Conservation (phyloP, 345 rosid species). For the Triadica sebifera region DNA sequence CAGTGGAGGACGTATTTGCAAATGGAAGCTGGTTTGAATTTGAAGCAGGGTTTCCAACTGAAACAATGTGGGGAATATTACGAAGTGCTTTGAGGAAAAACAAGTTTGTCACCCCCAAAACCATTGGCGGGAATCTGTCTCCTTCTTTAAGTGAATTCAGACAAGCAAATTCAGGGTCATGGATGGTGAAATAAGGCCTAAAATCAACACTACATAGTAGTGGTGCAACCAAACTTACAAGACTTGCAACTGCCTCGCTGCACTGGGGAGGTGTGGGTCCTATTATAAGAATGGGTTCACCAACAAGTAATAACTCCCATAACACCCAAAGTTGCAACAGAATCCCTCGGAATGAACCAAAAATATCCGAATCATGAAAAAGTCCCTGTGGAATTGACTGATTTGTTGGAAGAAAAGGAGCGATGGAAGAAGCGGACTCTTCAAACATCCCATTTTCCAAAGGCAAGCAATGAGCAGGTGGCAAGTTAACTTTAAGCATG, state of each 20-base stretch:
- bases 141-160: constrained; percentile 77
- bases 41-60: constrained; percentile 78
- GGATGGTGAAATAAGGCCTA: constrained; percentile 98
- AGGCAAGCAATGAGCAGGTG: constrained; percentile 88
- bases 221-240: constrained; percentile 90
- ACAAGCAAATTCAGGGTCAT: constrained; percentile 74
- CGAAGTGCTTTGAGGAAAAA: constrained; percentile 93
- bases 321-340: constrained; percentile 86
- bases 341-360: constrained; percentile 77
- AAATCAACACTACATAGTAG: constrained; percentile 82
- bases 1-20: constrained; percentile 59
- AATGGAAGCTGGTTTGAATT: constrained; percentile 56
- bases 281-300: constrained; percentile 89
- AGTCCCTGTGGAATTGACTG: constrained; percentile 94
- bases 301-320: constrained; percentile 90
- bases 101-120: constrained; percentile 92
- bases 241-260: constrained; percentile 94
- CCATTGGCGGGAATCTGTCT: constrained; percentile 78
- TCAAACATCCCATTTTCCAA: constrained; percentile 61
- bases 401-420: constrained; percentile 87
- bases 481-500: constrained; percentile 76
- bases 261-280: constrained; percentile 98
- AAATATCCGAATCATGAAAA: constrained; percentile 92
- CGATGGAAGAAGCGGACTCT: constrained; percentile 82
- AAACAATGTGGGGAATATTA: constrained; percentile 76